phyloP scores from a whole-genome alignment of 1,284 basidiomycete genomes.

The Puccinia hordei region DNA sequence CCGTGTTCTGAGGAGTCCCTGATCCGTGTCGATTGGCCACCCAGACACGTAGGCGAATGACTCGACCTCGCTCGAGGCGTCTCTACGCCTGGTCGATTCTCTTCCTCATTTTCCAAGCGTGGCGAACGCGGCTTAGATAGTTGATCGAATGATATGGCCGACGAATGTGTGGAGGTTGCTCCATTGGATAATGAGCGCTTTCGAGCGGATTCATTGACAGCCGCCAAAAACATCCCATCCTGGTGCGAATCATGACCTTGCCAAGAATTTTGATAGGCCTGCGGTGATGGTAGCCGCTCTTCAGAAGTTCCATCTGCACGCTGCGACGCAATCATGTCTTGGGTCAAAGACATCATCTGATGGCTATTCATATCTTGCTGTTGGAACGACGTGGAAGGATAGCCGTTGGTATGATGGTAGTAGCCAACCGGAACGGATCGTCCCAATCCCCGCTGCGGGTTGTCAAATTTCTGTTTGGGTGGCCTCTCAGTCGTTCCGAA shows the following conservation, averaged over 20 bases:
- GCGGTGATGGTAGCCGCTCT: not conserved
- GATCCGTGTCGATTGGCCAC: not conserved
- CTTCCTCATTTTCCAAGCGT: not conserved
- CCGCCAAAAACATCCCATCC: slow-evolving; percentile 21
- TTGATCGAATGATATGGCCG: slow-evolving; percentile 6
- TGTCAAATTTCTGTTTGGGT: slow-evolving; percentile 37
- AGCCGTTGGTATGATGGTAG: slow-evolving; percentile 39
- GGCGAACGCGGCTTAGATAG: not conserved
- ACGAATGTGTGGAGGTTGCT: slow-evolving; percentile 16
- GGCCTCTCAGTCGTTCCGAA: slow-evolving; percentile 38
- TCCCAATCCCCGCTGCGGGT: slow-evolving; percentile 26
- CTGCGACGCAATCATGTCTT: slow-evolving; percentile 13
- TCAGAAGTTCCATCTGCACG: not conserved
- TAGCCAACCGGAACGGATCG: slow-evolving; percentile 22
- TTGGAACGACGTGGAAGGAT: slow-evolving; percentile 14
- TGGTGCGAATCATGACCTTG: slow-evolving; percentile 15
- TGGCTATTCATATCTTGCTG: slow-evolving; percentile 1
- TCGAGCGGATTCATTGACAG: slow-evolving; percentile 2
- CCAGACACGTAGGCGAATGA: slow-evolving; percentile 15
- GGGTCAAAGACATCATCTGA: not conserved
- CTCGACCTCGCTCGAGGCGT: slow-evolving; percentile 24
- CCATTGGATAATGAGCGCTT: slow-evolving; percentile 40
- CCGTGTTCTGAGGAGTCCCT: not conserved
- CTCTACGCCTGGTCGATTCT: slow-evolving; percentile 30
- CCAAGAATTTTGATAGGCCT: not conserved